A percentile compares a stretch with the other conserved stretches of the same genome.
phyloP scores from a whole-genome alignment of 192 early-diverging fungal genomes.

The Mortierella alpina region DNA sequence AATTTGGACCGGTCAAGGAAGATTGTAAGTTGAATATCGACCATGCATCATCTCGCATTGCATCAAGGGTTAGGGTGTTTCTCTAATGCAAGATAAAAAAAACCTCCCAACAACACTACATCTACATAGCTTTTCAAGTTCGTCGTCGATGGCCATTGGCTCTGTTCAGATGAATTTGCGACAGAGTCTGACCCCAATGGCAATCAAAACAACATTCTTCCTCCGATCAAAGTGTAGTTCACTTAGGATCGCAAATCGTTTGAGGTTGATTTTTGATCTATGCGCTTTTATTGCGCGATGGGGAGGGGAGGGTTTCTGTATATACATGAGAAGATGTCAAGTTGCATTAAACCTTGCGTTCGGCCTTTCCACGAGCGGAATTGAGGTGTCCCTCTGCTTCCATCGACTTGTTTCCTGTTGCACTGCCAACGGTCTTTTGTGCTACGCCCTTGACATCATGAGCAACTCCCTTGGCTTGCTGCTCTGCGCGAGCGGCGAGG shows the following conservation, averaged over 20 bases:
- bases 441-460: conserved; percentile 22
- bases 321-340: background rate
- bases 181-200: conserved; percentile 35
- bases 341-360: conserved; percentile 17
- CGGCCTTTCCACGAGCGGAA: conserved; percentile 12
- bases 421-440: conserved; percentile 7
- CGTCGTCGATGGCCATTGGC: conserved; percentile 55
- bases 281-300: background rate
- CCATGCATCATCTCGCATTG: background rate
- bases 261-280: background rate
- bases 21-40: conserved; percentile 3
- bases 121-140: conserved; percentile 51
- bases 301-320: background rate
- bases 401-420: conserved; percentile 22
- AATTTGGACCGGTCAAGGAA: background rate
- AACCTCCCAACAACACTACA: too few species aligned
- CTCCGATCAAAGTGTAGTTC: background rate
- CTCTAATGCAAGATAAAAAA: background rate
- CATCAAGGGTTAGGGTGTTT: background rate
- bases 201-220: conserved; percentile 36
- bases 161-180: conserved; percentile 35
- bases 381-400: conserved; percentile 18
- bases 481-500: conserved; percentile 13
- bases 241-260: background rate
- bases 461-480: conserved; percentile 19